Base-by-base conservation (phyloP, 805 yeast genomes). In the Yarrowia divulgata region DNA sequence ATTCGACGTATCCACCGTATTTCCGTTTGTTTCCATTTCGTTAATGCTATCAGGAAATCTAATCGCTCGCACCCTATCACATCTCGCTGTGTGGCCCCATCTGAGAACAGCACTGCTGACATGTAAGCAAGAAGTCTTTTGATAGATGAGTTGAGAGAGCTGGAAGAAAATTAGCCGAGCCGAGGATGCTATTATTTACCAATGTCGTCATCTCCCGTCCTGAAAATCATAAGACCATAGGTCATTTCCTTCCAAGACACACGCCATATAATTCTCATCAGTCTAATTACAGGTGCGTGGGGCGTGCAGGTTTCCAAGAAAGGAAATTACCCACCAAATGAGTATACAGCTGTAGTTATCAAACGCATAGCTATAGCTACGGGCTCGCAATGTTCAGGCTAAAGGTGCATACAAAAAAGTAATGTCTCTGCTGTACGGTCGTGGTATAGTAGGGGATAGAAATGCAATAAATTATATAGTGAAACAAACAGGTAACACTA, bases 401-500 rank as follows among this genome's bases (percentile, higher is more conserved):
- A 12, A 16, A 14, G 8, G 18, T 5, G 13, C 29, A 23, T 23
- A 23, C 29, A 23, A 23, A 23, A 23, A 23, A 23, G 18, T 6
- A 14, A 2, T 39, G 40, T 6, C 43, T 40, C 8, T 40, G 16
- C 0, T 10, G 18, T 40, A 16, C 40, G 14, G 40, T 13, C 14
- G 6, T 9, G 1, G 3, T 8, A 16, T 13, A 12, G 14, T 12
- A 12, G 37, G 32, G 19, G 50, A 23, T 19, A 32, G 12, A 32
- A 52, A 54, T 54, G 60, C 60, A 54, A 54, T 54, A 54, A 54
- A 54, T 54, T 54, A 54, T 54, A 39, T n/a, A 34, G 57, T 50
- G 58, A 35, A 35, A 37, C 50, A 16, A 40, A 8, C 18, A 40
- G 18, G 54, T 49, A 50, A 34, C 40, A 50, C 60, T 60, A 60